phyloP scores from a whole-genome alignment of 2,329 filamentous ascomycete species.

The Leptoxyphium fumago region DNA sequence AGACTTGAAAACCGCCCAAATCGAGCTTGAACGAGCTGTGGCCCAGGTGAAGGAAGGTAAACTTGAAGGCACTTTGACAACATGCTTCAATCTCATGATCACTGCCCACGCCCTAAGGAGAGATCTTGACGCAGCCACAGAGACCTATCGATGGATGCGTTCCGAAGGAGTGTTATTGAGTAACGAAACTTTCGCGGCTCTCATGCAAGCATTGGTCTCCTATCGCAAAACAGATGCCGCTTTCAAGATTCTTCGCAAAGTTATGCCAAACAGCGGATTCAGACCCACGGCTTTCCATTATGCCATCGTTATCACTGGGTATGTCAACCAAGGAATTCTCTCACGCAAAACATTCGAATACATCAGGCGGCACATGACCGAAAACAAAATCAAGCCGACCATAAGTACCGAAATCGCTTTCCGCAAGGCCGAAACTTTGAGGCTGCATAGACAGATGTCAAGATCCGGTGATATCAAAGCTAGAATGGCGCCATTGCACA shows the following conservation, averaged over 20 bases:
- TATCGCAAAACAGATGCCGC: slow-evolving; percentile 41
- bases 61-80: slow-evolving; percentile 39
- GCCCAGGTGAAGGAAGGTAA: slow-evolving; percentile 22
- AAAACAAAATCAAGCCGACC: slow-evolving; percentile 23
- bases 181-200: slow-evolving; percentile 43
- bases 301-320: slow-evolving; percentile 38
- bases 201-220: slow-evolving; percentile 44
- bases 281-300: slow-evolving; percentile 36
- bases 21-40: slow-evolving; percentile 43
- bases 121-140: slow-evolving; percentile 39
- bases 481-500: slow-evolving; percentile 22
- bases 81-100: slow-evolving; percentile 68
- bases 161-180: slow-evolving; percentile 36
- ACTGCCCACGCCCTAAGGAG: slow-evolving; percentile 51
- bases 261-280: slow-evolving; percentile 35
- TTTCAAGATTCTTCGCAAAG: slow-evolving; percentile 35
- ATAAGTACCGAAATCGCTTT: slow-evolving; percentile 30
- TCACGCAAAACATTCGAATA: slow-evolving; percentile 12
- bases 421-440: slow-evolving; percentile 20
- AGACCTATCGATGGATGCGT: slow-evolving; percentile 42
- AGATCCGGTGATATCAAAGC: slow-evolving; percentile 21
- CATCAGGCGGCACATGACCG: slow-evolving; percentile 29
- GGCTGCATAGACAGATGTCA: slow-evolving; percentile 25
- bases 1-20: slow-evolving; percentile 26
- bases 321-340: slow-evolving; percentile 19